Base-by-base conservation (phyloP, 179 eudicot species). In the Monotropa hypopitys region DNA sequence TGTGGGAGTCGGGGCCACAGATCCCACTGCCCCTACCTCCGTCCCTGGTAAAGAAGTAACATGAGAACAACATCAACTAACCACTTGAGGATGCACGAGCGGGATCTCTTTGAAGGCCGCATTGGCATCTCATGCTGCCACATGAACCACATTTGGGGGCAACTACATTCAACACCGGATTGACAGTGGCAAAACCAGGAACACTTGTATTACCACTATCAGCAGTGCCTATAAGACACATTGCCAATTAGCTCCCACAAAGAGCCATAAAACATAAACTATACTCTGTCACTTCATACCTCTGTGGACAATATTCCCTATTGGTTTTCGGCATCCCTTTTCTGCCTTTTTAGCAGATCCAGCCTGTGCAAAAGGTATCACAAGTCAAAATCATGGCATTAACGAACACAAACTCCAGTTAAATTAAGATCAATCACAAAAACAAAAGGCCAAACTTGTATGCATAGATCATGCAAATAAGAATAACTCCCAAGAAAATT, bases 201-300 rank as follows among this genome's bases (percentile, higher is more conserved):
- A 83, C 77, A 77, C 70, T 75, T 84, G 32, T 72, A 75, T 21
- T 75, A 77, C 73, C 57, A 56, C 16, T 72, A 59, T 74, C 81
- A 75, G 77, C 61, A 78, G 67, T 61, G 67, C 77, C 87, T 78
- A 84, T 59, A 80, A 78, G 63, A 84, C 47, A 70, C 79, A 84
- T 49, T 76, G 45, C 63, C 56, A 73, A 72, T 86, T 81, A 84
- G 85, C 73, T 76, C 73, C 72, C 59, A 57, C 12, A 67, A 61
- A 81, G 65, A 74, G 73, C 76, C 78, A 86, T 56, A 82, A 73
- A 78, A 75, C 49, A 74, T 11, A 73, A 72, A 73, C n/a, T 46
- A 57, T 33, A 80, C 68, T 65, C 69, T 79, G 76, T 78, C 75
- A 77, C 46, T 69, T 80, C 78, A 79, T 82, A 86, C 89, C 85